phyloP scores from a whole-genome alignment of 2,329 filamentous ascomycete species.

The Fusarium bulbicola region DNA sequence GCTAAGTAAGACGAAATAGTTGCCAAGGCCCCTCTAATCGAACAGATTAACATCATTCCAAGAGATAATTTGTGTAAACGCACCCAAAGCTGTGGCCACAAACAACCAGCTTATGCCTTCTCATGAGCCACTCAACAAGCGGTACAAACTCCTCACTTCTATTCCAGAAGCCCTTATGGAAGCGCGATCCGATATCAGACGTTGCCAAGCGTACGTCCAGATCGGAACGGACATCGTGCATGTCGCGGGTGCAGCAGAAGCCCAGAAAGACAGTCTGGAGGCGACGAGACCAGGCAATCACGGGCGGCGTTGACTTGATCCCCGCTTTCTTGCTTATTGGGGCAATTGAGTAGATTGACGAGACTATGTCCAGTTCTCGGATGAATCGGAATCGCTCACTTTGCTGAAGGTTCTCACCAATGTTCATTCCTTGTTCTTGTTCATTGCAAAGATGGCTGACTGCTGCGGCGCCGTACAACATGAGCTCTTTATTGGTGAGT shows the following conservation, averaged over 20 bases:
- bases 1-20: background rate
- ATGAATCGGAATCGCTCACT: background rate
- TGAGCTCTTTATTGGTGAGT: background rate
- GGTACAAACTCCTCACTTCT: background rate
- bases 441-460: constrained; percentile 3
- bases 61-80: too few relatives aligned
- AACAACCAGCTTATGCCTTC: background rate
- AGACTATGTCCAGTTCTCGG: background rate
- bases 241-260: background rate
- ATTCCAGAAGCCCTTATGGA: background rate
- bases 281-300: background rate
- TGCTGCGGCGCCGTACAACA: background rate
- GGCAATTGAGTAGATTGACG: background rate
- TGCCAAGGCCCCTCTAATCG: background rate
- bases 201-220: background rate
- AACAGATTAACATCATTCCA: too few relatives aligned
- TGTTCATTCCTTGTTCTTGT: background rate
- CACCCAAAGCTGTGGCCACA: constrained; percentile 4
- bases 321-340: background rate
- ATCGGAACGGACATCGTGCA: background rate
- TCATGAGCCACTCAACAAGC: background rate
- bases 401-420: background rate
- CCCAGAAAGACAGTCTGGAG: background rate
- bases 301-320: background rate
- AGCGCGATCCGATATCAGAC: background rate